These are phyloP conservation scores for Phoma sp. DNA, from an alignment of 2,329 filamentous ascomycete genomes.

Conservation along the genomic window DNA sequence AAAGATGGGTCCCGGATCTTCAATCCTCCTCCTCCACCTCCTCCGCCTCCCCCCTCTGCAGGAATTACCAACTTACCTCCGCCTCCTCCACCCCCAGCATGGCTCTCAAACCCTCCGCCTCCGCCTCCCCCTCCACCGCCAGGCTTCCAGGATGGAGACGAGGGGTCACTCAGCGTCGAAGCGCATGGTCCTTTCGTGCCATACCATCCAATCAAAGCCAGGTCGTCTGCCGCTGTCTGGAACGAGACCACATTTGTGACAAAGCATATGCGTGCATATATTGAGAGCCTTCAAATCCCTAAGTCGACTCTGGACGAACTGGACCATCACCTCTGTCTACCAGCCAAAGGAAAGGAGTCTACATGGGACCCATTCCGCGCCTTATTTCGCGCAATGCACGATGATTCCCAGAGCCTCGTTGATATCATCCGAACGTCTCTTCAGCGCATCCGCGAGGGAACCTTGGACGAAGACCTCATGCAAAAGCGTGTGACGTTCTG, in stretches of 20 bases:
- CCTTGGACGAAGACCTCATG: slow-evolving; percentile 24
- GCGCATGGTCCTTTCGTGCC: slow-evolving; percentile 19
- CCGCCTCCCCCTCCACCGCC: too few species aligned
- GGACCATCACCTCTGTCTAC: background rate
- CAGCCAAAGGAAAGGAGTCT: background rate
- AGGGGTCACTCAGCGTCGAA: background rate
- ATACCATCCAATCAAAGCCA: slow-evolving; percentile 17
- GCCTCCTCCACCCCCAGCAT: too few species aligned
- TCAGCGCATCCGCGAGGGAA: slow-evolving; percentile 25
- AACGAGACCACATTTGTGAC: background rate
- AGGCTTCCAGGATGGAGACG: too few species aligned
- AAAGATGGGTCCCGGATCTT: too few species aligned
- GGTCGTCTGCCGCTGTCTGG: slow-evolving; percentile 10
- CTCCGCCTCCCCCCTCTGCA: too few species aligned
- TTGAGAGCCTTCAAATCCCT: background rate
- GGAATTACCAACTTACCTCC: too few species aligned
- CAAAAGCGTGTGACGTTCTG: slow-evolving; percentile 26
- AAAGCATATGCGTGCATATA: background rate
- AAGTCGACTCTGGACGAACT: slow-evolving; percentile 3
- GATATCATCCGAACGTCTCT: slow-evolving; percentile 22
- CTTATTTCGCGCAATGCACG: background rate
- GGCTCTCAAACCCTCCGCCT: too few species aligned
- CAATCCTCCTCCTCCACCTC: too few species aligned
- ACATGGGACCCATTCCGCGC: background rate
- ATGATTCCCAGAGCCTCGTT: slow-evolving; percentile 5